phyloP scores from a whole-genome alignment of 306 rosid genomes.

The Rosa chinensis region DNA sequence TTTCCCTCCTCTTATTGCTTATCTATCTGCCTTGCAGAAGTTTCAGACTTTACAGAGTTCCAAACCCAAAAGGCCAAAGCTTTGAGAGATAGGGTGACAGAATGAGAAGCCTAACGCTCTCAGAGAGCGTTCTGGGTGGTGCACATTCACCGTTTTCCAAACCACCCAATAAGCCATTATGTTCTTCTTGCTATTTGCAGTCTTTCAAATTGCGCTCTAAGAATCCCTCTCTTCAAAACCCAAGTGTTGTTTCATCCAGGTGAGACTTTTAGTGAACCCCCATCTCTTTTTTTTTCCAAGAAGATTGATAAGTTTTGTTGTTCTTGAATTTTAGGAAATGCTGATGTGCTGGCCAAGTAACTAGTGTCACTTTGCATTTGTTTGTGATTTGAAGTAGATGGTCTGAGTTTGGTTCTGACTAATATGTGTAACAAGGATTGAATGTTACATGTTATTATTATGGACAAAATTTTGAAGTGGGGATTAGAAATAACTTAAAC shows the following conservation, averaged over 20 bases:
- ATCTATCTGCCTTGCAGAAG: slow-evolving; percentile 11
- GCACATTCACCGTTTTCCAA: slow-evolving; percentile 35
- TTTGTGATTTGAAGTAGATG: neutral
- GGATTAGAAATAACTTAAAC: neutral
- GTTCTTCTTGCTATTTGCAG: slow-evolving; percentile 26
- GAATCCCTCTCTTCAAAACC: slow-evolving; percentile 34
- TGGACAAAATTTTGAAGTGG: neutral
- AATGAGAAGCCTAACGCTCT: slow-evolving; percentile 60
- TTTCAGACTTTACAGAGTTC: neutral
- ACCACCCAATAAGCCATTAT: slow-evolving; percentile 40
- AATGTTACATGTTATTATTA: neutral
- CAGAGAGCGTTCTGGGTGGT: slow-evolving; percentile 35
- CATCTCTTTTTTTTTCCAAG: neutral
- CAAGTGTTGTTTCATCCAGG: slow-evolving; percentile 37
- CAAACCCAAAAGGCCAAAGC: slow-evolving; percentile 2
- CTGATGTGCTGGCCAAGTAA: neutral
- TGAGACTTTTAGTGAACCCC: slow-evolving; percentile 8
- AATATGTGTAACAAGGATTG: neutral
- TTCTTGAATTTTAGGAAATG: neutral
- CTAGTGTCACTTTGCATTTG: neutral
- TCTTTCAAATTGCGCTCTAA: slow-evolving; percentile 34
- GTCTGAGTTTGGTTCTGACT: neutral
- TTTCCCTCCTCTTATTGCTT: slow-evolving; percentile 18
- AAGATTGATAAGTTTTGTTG: neutral
- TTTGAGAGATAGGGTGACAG: slow-evolving; percentile 1